phyloP scores from a whole-genome alignment of 106 monocot species.

The Posidonia australis region DNA sequence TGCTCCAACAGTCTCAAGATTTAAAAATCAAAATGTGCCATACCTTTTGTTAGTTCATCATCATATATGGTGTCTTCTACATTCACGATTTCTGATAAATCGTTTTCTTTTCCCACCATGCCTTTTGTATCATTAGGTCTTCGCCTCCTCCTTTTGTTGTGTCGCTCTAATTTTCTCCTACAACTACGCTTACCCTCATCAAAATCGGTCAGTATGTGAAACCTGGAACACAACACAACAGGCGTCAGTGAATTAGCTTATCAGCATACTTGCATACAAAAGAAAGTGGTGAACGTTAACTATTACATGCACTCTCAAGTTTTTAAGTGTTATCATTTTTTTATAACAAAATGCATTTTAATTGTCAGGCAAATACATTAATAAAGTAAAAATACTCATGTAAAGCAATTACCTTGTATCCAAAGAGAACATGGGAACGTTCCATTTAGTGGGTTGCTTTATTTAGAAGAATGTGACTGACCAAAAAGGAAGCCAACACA shows the following conservation, averaged over 20 bases:
- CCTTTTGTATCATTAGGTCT: constrained; percentile 37
- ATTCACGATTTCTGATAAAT: constrained; percentile 11
- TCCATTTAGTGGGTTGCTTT: too few relatives aligned
- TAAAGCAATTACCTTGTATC: too few relatives aligned
- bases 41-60: constrained; percentile 47
- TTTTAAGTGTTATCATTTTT: too few relatives aligned
- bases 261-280: not conserved
- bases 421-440: too few relatives aligned
- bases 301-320: not conserved
- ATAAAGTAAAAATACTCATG: too few relatives aligned
- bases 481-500: too few relatives aligned
- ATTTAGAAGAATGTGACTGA: too few relatives aligned
- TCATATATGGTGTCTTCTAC: constrained; percentile 23
- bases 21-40: not conserved
- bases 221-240: constrained; percentile 26
- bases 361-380: too few relatives aligned
- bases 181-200: constrained; percentile 98
- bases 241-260: not conserved
- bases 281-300: not conserved
- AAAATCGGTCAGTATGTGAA: constrained; percentile 80
- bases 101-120: constrained; percentile 32
- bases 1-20: not conserved
- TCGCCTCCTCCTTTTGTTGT: constrained; percentile 83
- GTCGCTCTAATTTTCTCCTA: constrained; percentile 84
- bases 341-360: too few relatives aligned